Evolutionary conservation across 371 early-diverging fungal genomes (phyloP), one percentile per base, ranked within the genome.

Genomic region (Fennellomyces sp.): DNA sequence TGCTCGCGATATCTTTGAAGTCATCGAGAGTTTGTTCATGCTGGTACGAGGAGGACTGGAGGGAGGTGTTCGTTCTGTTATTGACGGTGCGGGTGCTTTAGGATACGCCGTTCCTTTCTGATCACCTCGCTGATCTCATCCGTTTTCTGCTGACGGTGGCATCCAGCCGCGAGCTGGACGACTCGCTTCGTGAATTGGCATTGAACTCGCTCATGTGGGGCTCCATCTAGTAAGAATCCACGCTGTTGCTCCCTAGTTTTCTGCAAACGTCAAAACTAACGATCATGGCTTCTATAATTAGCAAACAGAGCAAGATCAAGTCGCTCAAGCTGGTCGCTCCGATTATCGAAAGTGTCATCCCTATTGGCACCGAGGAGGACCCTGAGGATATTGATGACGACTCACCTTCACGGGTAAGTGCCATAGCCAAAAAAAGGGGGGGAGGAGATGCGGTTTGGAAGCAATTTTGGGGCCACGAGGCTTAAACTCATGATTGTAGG

Each of bases 341-440:
- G 13, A 85, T 94, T 57, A 83, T 94, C 61, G 86, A 87, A 57
- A 69, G 78, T 29, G 61, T 93, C 50, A 86, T 96, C 83, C 88
- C 91, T 17, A 91, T 95, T 55, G 88, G 86, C 29, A 80, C 90
- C 10, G 92, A 93, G 67, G 89, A 92, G 25, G 92, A 89, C 56
- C 87, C 88, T 10, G 93, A 86, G 26, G 94, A 94, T 68, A 66
- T 76, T 8, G 91, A 91, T 63, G 94, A 94, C 30, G 93, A 93
- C 52, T 88, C 89, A 29, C 89, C 94, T 8, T 84, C 91, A 48
- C 65, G 74, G 31, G 65, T 66, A 60, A 52, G 62, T 63, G 28
- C 15, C 33, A 33, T 0, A 23, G 10, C 17, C 27, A 21, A 42
- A n/a, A 39, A 30, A 51, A 45, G 17, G 17, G 41, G 41, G 23